These are phyloP conservation scores for Mycena galericulata DNA, from an alignment of 768 basidiomycete species.

Conservation along the genomic window DNA sequence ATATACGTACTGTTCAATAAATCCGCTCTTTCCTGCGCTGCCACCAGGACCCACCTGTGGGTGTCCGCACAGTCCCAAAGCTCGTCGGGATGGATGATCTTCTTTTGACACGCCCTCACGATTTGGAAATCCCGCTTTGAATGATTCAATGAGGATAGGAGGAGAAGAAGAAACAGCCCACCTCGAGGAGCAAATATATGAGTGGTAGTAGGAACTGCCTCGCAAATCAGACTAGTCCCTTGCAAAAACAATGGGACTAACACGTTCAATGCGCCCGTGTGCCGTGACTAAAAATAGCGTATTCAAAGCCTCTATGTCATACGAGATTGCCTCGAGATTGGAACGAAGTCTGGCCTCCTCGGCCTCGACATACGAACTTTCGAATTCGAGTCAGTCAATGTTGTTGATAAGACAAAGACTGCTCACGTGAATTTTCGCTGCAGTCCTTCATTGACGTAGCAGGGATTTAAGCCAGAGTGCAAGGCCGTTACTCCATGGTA, in stretches of 20 bases:
- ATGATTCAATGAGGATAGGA: no score
- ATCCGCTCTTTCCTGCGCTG: conserved; percentile 38
- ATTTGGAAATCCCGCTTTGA: conserved; percentile 48
- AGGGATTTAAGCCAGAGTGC: conserved; percentile 37
- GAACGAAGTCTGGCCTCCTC: conserved; percentile 42
- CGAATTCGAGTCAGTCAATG: no score
- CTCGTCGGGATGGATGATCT: conserved; percentile 43
- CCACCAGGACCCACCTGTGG: conserved; percentile 32
- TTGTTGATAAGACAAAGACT: no score
- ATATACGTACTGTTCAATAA: conserved; percentile 38
- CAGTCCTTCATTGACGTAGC: conserved; percentile 36
- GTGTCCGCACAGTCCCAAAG: conserved; percentile 40
- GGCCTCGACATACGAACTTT: conserved; percentile 35
- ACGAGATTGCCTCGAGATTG: conserved; percentile 44
- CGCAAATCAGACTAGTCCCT: neutral
- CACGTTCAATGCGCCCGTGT: conserved; percentile 49
- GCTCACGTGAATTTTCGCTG: conserved; percentile 41
- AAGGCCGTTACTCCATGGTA: conserved; percentile 23
- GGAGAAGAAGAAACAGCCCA: no score
- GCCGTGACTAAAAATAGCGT: conserved; percentile 45
- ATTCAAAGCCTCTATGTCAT: conserved; percentile 46
- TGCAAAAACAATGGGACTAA: conserved; percentile 28
- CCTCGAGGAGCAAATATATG: conserved; percentile 49
- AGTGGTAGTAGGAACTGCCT: conserved; percentile 49
- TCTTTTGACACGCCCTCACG: conserved; percentile 41